Percentiles rank a stretch among this genome's conserved stretches.
These are phyloP conservation scores for Russula sp. DNA, from an alignment of 768 basidiomycete species.

Conservation along the genomic window DNA sequence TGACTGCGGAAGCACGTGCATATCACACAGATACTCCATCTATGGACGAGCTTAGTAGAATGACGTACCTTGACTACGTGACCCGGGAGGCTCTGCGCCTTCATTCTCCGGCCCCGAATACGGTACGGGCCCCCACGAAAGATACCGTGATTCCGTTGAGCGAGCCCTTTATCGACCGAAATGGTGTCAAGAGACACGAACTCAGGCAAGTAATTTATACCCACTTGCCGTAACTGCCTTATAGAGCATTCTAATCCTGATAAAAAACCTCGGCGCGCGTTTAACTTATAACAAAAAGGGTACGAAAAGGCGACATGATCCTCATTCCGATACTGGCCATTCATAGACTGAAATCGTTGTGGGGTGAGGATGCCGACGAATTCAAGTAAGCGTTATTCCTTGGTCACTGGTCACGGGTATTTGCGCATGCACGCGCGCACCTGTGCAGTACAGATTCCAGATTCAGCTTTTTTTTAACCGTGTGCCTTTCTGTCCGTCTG, in stretches of 20 bases:
- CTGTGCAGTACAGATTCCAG: no score
- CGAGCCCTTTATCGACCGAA: constrained; percentile 28
- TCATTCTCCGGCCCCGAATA: constrained; percentile 26
- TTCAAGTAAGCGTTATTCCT: constrained; percentile 28
- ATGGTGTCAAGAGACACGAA: constrained; percentile 25
- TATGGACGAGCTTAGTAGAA: constrained; percentile 64
- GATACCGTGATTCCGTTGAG: constrained; percentile 29
- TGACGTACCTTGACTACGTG: constrained; percentile 58
- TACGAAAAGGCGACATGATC: constrained; percentile 22
- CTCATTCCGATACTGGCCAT: constrained; percentile 23
- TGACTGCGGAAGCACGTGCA: constrained; percentile 55
- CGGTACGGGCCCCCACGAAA: constrained; percentile 17
- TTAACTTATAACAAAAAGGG: background rate
- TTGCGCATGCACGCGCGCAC: background rate
- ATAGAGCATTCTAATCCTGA: background rate
- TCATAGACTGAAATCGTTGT: constrained; percentile 24
- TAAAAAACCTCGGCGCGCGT: background rate
- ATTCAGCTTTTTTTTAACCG: background rate
- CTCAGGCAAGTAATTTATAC: constrained; percentile 23
- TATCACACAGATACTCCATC: constrained; percentile 55
- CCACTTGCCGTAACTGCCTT: background rate
- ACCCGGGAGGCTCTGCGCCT: constrained; percentile 25
- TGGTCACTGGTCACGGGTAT: background rate
- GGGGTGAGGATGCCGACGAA: constrained; percentile 33
- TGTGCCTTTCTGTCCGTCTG: no score